These are phyloP conservation scores for Acanthamoeba royreba DNA, from an alignment of 208 protist genomes.

Conservation along the genomic window DNA sequence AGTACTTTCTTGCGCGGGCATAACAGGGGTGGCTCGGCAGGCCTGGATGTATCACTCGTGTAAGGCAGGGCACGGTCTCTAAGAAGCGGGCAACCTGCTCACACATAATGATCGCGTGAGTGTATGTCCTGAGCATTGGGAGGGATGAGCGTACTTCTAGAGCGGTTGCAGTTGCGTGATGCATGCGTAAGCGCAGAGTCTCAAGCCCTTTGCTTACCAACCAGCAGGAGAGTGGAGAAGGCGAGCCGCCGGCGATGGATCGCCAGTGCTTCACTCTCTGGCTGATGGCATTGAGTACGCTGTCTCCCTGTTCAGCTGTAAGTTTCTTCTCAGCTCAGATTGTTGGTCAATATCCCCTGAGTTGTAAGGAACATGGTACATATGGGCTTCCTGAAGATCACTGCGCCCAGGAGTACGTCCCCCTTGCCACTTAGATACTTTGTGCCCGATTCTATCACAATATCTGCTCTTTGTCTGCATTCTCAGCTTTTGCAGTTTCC, in stretches of 20 bases:
- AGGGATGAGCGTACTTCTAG: background rate
- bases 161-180: background rate
- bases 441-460: constrained; percentile 91
- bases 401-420: constrained; percentile 89
- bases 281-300: background rate
- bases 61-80: background rate
- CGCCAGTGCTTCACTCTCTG: background rate
- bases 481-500: background rate
- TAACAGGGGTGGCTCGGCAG: background rate
- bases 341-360: background rate
- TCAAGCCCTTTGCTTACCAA: background rate
- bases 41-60: background rate
- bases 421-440: constrained; percentile 95
- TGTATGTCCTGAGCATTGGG: background rate
- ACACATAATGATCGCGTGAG: background rate
- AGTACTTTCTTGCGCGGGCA: background rate
- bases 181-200: background rate
- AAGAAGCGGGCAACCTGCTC: background rate
- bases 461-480: constrained; percentile 85
- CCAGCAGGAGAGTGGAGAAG: background rate
- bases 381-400: background rate
- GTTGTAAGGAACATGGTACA: background rate
- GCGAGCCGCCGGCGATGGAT: background rate
- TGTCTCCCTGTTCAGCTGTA: background rate
- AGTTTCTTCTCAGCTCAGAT: background rate